Conservation (phyloP, 176 grass and related monocot genomes). For the Otatea glauca region DNA sequence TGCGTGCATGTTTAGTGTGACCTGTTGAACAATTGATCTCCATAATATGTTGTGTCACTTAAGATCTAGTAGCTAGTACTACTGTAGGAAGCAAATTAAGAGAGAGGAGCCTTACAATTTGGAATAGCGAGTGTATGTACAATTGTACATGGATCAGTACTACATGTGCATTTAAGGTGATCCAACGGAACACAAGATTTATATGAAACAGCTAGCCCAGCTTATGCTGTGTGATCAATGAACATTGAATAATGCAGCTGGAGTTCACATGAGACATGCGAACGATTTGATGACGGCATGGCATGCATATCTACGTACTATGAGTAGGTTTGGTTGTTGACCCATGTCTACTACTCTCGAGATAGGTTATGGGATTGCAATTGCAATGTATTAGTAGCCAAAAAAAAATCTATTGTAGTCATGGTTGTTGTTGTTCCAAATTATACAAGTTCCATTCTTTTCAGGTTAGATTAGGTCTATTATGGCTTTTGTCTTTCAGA, state of each 20-base stretch:
- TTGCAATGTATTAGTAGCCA: too few relatives aligned
- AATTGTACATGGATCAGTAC: background rate
- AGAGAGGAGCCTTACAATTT: background rate
- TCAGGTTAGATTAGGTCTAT: background rate
- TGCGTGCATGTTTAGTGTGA: background rate
- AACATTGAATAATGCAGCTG: background rate
- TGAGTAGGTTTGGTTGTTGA: background rate
- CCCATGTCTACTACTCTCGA: background rate
- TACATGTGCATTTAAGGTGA: background rate
- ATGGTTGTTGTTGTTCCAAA: background rate
- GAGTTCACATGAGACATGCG: slow-evolving; percentile 13
- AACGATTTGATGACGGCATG: background rate
- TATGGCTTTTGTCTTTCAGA: background rate
- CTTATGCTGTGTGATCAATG: background rate
- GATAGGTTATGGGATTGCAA: too few relatives aligned
- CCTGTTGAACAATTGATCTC: background rate
- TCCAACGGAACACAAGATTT: background rate
- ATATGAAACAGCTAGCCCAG: slow-evolving; percentile 8
- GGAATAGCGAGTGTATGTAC: background rate
- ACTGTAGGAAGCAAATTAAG: background rate
- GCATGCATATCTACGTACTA: too few relatives aligned
- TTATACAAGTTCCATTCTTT: background rate
- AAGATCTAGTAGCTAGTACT: background rate
- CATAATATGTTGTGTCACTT: background rate
- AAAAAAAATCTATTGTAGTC: too few relatives aligned